Base-by-base conservation (phyloP, 805 yeast species). In the Candida alai region DNA sequence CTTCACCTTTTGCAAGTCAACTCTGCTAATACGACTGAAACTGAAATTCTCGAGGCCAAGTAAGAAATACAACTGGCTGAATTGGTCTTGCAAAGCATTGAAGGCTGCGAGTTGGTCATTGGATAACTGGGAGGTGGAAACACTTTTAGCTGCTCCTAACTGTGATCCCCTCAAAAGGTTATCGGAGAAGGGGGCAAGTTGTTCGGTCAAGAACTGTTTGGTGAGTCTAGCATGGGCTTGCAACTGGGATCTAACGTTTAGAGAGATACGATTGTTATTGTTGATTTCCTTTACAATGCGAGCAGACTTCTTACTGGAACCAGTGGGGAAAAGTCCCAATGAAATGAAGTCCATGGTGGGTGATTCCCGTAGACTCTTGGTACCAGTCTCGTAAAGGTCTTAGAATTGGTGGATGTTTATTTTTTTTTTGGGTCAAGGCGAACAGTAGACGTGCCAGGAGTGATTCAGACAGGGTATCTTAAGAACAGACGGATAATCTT, bases 251-350 rank as follows among this genome's bases (percentile, higher is more conserved):
- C 49, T 40, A 17, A 62, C 35, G 15, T 44, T 42, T 12, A 53
- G 36, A 9, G 65, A 50, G 12, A 60, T 56, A 4, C 59, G 48
- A 38, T 64, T 65, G 35, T 58, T 55, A 36, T 45, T 46, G 35
- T 57, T 55, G 40, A 53, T 53, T 14, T 48, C 52, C 19, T 40
- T 34, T 12, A 44, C n/a, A 18, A 47, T 36, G 37, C 37, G 40
- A 16, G 25, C 13, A 8, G 42, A 36, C 16, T 24, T 32, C 8
- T 25, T 19, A 6, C 28, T 20, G 7, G 35, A 20, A n/a, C n/a
- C n/a, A n/a, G 23, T 29, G 11, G 41, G 32, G 11, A 29, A 28
- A 15, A 42, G 21, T 6, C 45, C 45, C 12, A 37, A 36, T 4
- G 45, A 31, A 13, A 36, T 19, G n/a, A 45, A 34, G 23, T 48